These are phyloP conservation scores for Urochloa ruziziensis DNA, from an alignment of 176 grass and related monocot species.

Conservation along the genomic window DNA sequence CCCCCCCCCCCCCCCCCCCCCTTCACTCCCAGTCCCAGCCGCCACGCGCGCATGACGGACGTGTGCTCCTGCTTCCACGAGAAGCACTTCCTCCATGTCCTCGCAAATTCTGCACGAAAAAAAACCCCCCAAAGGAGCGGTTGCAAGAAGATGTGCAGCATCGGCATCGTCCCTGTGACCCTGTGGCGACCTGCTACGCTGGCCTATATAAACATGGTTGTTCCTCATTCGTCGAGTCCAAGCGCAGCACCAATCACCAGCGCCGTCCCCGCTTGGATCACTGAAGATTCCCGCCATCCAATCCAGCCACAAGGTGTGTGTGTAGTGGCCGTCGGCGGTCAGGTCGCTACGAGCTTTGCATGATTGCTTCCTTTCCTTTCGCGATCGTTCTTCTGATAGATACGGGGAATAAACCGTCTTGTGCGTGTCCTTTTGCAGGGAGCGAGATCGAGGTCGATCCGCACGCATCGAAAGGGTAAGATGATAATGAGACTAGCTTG, in stretches of 20 bases:
- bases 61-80: slow-evolving; percentile 22
- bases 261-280: background rate
- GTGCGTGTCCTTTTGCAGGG: slow-evolving; percentile 4
- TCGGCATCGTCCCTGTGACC: too few species aligned
- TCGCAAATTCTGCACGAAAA: background rate
- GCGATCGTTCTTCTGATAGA: slow-evolving; percentile 1
- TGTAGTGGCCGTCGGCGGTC: background rate
- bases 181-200: background rate
- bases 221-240: background rate
- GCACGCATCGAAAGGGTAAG: background rate
- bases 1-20: too few species aligned
- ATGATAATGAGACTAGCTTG: background rate
- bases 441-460: background rate
- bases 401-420: slow-evolving; percentile 17
- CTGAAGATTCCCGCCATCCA: slow-evolving; percentile 1
- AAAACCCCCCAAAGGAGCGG: background rate
- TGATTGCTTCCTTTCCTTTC: slow-evolving; percentile 23
- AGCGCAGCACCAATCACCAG: background rate
- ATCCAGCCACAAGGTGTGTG: background rate
- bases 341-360: background rate
- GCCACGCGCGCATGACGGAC: background rate
- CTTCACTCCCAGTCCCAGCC: background rate
- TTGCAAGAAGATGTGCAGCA: slow-evolving; percentile 4
- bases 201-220: slow-evolving; percentile 15
- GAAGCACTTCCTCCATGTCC: background rate